Percentiles rank a stretch among this genome's conserved stretches.
These are phyloP conservation scores for Diaporthe nobilis DNA, from an alignment of 2,329 filamentous ascomycete genomes.

Conservation along the genomic window DNA sequence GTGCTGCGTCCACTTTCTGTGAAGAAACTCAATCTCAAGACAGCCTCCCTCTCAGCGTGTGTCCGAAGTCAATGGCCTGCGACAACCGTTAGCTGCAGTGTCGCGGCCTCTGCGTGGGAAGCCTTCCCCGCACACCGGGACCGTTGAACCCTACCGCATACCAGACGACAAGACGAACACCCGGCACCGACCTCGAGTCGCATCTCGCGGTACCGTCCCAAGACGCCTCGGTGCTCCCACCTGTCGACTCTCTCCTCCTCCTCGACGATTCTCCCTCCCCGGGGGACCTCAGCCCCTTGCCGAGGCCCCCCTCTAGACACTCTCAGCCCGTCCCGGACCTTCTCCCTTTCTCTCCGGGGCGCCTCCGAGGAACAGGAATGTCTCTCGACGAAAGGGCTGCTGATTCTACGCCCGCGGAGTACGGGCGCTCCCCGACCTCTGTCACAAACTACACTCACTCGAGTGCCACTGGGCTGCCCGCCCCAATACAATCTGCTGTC, in stretches of 20 bases:
- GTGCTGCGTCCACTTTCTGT: background rate
- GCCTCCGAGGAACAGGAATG: slow-evolving; percentile 45
- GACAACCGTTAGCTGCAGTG: slow-evolving; percentile 67
- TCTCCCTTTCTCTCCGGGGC: background rate
- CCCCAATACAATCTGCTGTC: slow-evolving; percentile 19
- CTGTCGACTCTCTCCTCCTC: background rate
- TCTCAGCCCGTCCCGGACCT: background rate
- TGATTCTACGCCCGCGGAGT: slow-evolving; percentile 46
- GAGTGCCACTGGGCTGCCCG: slow-evolving; percentile 34
- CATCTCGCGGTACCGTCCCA: background rate
- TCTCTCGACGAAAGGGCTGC: slow-evolving; percentile 38
- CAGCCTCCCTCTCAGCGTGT: background rate
- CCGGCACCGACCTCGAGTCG: slow-evolving; percentile 33
- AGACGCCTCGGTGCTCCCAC: background rate
- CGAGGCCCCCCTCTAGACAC: slow-evolving; percentile 43
- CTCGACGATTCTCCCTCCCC: background rate
- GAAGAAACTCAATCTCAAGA: background rate
- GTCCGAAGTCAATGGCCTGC: slow-evolving; percentile 67
- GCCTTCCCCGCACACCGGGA: slow-evolving; percentile 51
- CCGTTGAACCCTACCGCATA: slow-evolving; percentile 37
- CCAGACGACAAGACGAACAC: slow-evolving; percentile 27
- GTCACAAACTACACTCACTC: slow-evolving; percentile 33
- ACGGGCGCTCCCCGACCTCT: slow-evolving; percentile 51
- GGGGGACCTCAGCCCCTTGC: slow-evolving; percentile 43
- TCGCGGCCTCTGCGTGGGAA: slow-evolving; percentile 62